Evolutionary conservation across 305 asterid species (phyloP), one percentile per base, ranked within the genome.

Genomic region (Fraxinus floribunda): DNA sequence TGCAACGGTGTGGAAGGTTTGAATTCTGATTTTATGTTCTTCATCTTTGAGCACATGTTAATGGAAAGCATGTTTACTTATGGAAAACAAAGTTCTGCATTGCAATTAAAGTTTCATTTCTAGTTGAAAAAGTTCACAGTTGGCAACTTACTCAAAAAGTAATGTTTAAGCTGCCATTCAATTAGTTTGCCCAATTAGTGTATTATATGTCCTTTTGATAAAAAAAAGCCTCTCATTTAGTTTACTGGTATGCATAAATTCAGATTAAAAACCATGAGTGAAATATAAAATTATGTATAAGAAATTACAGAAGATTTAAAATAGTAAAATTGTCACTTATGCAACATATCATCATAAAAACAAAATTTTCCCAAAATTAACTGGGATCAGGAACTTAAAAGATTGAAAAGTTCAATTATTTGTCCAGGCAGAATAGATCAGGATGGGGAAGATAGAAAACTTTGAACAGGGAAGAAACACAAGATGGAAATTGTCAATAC

Each of bases 1-100:
- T 30, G 89, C 99, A 57, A 89, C 89, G 1, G 97, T 92, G 76
- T 95, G 99, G 99, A 94, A 95, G 98, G 99, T 95, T 88, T 44
- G 70, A 4, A 13, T 16, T 80, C 20, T 52, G 44, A 55, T 52
- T 32, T 72, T n/a, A n/a, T 76, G 32, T 76, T 22, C 80, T 78
- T 2, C 55, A 10, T 75, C 64, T 22, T 81, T 55, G 8, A 11
- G 49, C 79, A 34, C 79, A 34, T 82, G 41, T 60, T 81, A 66
- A n/a, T 24, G 20, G 64, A 83, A 20, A 9, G 8, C 34, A 34
- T 41, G 36, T 7, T 41, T 80, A 46, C 1, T 29, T 77, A 22
- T 55, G 57, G 20, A 2, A 44, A n/a, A 20, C 34, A 41, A 20
- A 49, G 41, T 49, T 55, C 55, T 74, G 34, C 35, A 29, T 18